These are phyloP conservation scores for Pseudocercospora crystallina DNA, from an alignment of 2,329 filamentous ascomycete species.

Conservation along the genomic window DNA sequence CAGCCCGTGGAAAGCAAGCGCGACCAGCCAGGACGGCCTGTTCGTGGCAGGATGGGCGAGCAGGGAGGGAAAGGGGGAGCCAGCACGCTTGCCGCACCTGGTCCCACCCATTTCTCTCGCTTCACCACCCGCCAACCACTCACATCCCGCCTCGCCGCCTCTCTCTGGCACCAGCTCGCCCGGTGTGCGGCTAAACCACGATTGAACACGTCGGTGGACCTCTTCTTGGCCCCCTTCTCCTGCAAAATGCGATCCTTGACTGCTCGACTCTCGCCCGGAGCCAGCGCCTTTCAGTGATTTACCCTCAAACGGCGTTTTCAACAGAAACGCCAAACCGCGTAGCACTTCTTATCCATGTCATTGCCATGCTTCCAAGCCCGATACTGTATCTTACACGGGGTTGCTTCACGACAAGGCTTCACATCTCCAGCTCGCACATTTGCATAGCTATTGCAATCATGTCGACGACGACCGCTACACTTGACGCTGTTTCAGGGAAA, in stretches of 20 bases:
- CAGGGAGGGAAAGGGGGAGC: conserved; percentile 13
- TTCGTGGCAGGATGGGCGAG: background rate
- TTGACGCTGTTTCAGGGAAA: too few species aligned
- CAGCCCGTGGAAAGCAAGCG: conserved; percentile 8
- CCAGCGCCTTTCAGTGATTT: background rate
- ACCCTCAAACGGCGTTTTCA: conserved; percentile 6
- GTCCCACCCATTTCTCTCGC: too few species aligned
- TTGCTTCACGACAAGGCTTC: too few species aligned
- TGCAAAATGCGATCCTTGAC: conserved; percentile 1
- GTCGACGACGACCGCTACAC: too few species aligned
- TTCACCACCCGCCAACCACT: too few species aligned
- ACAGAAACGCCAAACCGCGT: conserved; percentile 1
- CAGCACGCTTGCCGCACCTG: background rate
- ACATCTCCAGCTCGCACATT: too few species aligned
- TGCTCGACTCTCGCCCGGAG: conserved; percentile 7
- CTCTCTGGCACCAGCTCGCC: too few species aligned
- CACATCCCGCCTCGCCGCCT: too few species aligned
- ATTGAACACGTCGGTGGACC: background rate
- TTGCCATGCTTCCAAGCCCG: too few species aligned
- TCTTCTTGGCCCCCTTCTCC: conserved; percentile 2
- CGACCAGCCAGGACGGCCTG: background rate
- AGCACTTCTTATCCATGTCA: too few species aligned
- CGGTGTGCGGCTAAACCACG: conserved; percentile 9
- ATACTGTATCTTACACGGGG: too few species aligned
- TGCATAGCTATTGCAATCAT: too few species aligned